Percentiles rank a stretch among this genome's conserved stretches.
Conservation (phyloP, 192 early-diverging fungal genomes). For the Coemansia sp. region DNA sequence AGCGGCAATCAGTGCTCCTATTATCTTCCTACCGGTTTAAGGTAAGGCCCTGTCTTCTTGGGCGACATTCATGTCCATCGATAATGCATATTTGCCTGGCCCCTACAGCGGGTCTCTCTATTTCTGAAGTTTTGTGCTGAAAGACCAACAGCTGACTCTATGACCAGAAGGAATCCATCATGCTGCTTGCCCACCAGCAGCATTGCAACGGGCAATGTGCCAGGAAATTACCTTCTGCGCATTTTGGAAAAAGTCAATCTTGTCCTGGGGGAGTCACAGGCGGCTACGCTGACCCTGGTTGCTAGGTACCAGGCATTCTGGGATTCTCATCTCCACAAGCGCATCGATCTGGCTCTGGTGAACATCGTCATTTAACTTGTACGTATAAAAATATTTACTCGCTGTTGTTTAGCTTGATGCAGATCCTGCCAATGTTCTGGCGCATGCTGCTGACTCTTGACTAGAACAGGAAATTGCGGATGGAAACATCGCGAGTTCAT, state of each 20-base stretch:
- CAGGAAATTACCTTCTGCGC: constrained; percentile 43
- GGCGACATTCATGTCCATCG: too few relatives aligned
- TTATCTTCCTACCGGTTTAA: too few relatives aligned
- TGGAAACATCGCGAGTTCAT: too few relatives aligned
- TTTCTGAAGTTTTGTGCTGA: too few relatives aligned
- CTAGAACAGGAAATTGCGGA: too few relatives aligned
- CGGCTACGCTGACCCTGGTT: constrained; percentile 42
- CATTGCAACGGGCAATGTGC: constrained; percentile 16
- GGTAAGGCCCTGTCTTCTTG: too few relatives aligned
- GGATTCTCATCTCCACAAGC: constrained; percentile 18
- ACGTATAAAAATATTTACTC: constrained; percentile 3
- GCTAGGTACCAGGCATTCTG: constrained; percentile 43
- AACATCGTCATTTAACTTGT: constrained; percentile 28
- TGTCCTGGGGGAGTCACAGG: constrained; percentile 35
- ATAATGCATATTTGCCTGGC: too few relatives aligned
- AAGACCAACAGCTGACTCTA: too few relatives aligned
- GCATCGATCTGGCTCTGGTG: constrained; percentile 33
- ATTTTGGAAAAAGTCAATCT: constrained; percentile 23
- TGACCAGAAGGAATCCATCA: constrained; percentile 58
- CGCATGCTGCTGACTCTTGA: too few relatives aligned
- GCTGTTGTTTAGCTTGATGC: not conserved
- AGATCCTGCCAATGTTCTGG: constrained; percentile 14
- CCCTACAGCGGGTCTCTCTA: too few relatives aligned
- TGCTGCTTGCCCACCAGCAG: constrained; percentile 60
- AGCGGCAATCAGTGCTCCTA: too few relatives aligned